Evolutionary conservation across 2,329 filamentous ascomycete species (phyloP), one percentile per base, ranked within the genome.

Genomic region (Calonectria pauciramosa): DNA sequence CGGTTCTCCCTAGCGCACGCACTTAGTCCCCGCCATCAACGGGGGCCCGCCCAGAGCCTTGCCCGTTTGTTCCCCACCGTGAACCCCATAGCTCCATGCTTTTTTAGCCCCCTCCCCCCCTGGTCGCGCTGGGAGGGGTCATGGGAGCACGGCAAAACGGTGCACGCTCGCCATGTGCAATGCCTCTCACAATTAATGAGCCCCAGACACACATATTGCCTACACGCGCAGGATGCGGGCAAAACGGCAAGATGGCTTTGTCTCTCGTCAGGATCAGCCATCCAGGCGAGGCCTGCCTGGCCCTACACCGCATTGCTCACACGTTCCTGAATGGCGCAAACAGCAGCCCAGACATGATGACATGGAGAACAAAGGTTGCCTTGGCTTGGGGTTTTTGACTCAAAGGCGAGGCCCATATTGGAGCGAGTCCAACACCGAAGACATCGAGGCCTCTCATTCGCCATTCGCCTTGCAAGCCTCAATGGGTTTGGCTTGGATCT

Each of bases 1-100:
- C 56, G 56, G 56, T 41, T 60, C 56, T 41, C 34, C 34, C 56
- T 63, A 71, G 56, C 49, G 60, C 38, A 65, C 60, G 60, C 41
- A 65, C 60, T 47, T 65, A 47, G 38, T 28, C 60, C 60, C 60
- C 36, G 36, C 60, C 60, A 49, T 65, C 38, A 65, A 65, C 23
- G 51, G 23, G 59, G 60, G 26, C 26, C 38, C 60, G 26, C 26
- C 20, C 26, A 44, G 23, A 65, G 60, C 60, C 60, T 65, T 65
- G 60, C 60, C 60, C 60, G 60, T 65, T 68, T 56, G 49, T 68
- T 68, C 66, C 66, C 51, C 66, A 44, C 65, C 34, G 23, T 18
- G 16, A 59, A 41, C 41, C 32, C 56, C 41, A 41, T 52, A 47
- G 60, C 41, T 65, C 60, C 60, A 47, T 44, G 36, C 60, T 30